These are phyloP conservation scores for Polyrhizophydium stewartii DNA, from an alignment of 371 early-diverging fungal genomes.

Conservation along the genomic window DNA sequence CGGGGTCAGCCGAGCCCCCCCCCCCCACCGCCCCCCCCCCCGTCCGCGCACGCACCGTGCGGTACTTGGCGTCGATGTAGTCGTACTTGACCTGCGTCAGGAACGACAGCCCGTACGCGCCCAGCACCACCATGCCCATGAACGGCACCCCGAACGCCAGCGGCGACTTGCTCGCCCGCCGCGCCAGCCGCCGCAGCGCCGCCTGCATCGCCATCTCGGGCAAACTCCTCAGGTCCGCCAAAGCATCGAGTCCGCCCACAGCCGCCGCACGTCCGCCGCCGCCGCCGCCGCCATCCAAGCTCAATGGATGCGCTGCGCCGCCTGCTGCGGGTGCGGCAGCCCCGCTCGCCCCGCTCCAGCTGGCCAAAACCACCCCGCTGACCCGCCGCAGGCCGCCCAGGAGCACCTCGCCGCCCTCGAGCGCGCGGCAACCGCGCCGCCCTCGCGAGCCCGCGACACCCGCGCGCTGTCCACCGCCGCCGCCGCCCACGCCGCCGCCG, in stretches of 20 bases:
- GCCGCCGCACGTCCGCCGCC: no score
- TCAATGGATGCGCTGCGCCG: no score
- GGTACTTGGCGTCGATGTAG: not conserved
- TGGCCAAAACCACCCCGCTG: no score
- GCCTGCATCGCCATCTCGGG: no score
- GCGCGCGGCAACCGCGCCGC: not conserved
- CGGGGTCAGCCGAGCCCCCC: no score
- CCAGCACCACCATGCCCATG: slow-evolving; percentile 1
- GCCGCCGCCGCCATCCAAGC: no score
- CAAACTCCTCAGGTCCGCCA: no score
- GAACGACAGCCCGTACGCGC: not conserved
- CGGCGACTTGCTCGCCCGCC: not conserved
- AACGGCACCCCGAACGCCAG: not conserved
- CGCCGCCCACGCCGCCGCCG: not conserved
- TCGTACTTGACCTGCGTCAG: not conserved
- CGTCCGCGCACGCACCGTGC: not conserved
- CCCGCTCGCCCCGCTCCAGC: no score
- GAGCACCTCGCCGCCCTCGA: not conserved
- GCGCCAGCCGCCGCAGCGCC: not conserved
- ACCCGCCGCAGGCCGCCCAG: not conserved
- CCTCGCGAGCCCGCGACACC: not conserved
- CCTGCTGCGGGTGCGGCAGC: no score
- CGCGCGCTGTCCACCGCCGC: not conserved
- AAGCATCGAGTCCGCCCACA: no score
- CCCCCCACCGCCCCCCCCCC: no score